Percentiles rank a stretch among this genome's conserved stretches.
Evolutionary conservation across 495 filamentous ascomycete genomes (phyloP).

Genomic region (Pseudevernia furfuracea): DNA sequence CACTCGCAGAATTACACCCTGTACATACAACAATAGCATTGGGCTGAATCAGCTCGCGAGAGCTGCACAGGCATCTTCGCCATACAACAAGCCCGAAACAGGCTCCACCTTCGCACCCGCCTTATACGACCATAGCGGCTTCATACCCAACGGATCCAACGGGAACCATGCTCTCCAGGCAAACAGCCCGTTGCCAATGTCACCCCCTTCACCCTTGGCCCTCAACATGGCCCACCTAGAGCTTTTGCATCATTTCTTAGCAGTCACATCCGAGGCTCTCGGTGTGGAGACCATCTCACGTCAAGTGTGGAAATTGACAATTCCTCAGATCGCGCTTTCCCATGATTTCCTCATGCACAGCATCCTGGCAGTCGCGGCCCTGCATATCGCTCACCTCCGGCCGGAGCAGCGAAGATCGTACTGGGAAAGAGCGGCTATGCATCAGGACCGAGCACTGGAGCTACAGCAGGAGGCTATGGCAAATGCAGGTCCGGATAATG

Average conservation of each 20-base stretch:
- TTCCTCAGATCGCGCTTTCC: conserved; percentile 38
- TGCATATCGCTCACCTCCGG: conserved; percentile 35
- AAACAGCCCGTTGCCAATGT: conserved; percentile 3
- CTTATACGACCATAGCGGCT: neutral
- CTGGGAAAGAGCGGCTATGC: conserved; percentile 33
- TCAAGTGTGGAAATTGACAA: conserved; percentile 34
- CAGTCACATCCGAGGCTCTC: conserved; percentile 30
- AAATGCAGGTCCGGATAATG: conserved; percentile 32
- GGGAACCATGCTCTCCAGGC: neutral
- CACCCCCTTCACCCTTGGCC: conserved; percentile 24
- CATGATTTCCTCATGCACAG: conserved; percentile 41
- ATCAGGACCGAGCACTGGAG: conserved; percentile 35
- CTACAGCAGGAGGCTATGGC: conserved; percentile 31
- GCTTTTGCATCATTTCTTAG: conserved; percentile 36
- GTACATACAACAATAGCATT: conserved; percentile 36
- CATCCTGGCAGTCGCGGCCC: conserved; percentile 37
- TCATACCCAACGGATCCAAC: neutral
- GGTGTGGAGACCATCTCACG: conserved; percentile 22
- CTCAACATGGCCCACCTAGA: conserved; percentile 31
- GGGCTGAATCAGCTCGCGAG: conserved; percentile 19
- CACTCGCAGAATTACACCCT: conserved; percentile 35
- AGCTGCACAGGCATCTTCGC: conserved; percentile 21
- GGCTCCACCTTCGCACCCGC: conserved; percentile 2
- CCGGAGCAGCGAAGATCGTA: conserved; percentile 27
- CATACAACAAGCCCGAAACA: neutral